These are phyloP conservation scores for Carallia brachiata DNA, from an alignment of 345 rosid species.

Conservation along the genomic window DNA sequence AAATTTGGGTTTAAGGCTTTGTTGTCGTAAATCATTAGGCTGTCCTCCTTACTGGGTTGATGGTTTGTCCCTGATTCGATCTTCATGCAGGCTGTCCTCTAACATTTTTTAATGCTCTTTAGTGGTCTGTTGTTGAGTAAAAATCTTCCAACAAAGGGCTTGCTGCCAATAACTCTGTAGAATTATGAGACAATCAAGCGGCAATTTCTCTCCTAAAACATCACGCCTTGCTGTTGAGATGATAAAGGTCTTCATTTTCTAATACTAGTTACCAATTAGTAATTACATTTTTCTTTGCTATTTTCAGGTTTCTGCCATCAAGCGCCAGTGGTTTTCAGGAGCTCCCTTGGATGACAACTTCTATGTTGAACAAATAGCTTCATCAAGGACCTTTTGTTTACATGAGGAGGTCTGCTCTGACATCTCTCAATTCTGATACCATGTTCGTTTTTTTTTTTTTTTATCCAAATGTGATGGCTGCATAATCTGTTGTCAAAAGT, in stretches of 20 bases:
- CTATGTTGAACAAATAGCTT: conserved; percentile 55
- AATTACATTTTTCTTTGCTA: background rate
- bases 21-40: too few relatives aligned
- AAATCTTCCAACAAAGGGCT: too few relatives aligned
- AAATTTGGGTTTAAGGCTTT: too few relatives aligned
- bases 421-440: background rate
- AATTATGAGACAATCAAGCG: too few relatives aligned
- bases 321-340: conserved; percentile 81
- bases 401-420: conserved; percentile 64
- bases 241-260: background rate
- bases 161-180: too few relatives aligned
- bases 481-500: background rate
- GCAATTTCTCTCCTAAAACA: too few relatives aligned
- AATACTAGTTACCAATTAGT: background rate
- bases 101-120: too few relatives aligned
- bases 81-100: too few relatives aligned
- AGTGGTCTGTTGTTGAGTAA: too few relatives aligned
- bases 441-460: background rate
- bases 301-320: conserved; percentile 61
- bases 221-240: background rate
- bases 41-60: too few relatives aligned
- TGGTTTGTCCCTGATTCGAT: too few relatives aligned
- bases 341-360: conserved; percentile 37
- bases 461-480: background rate
- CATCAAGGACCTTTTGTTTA: conserved; percentile 78